phyloP scores from a whole-genome alignment of 1,284 basidiomycete species.

The Porodaedalea pini region DNA sequence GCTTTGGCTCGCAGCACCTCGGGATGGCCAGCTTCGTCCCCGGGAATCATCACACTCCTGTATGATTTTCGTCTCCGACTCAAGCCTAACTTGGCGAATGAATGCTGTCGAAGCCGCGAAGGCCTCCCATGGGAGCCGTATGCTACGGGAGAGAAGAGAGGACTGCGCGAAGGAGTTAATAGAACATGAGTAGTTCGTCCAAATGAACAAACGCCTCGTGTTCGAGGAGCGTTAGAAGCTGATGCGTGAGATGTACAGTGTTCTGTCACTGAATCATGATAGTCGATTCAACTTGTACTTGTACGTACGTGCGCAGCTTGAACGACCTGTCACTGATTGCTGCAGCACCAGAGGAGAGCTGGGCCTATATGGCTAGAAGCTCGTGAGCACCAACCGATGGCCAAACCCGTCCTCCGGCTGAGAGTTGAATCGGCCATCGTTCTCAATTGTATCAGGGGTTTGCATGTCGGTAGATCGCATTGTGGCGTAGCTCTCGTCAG shows the following conservation, averaged over 20 bases:
- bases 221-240: neutral
- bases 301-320: neutral
- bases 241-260: neutral
- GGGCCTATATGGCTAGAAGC: too few relatives aligned
- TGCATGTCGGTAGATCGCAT: neutral
- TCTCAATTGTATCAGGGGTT: neutral
- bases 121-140: too few relatives aligned
- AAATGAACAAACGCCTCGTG: neutral
- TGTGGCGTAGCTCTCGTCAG: neutral
- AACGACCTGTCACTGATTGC: neutral
- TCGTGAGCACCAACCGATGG: neutral
- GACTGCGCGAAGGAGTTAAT: neutral
- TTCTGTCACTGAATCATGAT: neutral
- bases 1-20: too few relatives aligned
- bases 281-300: too few relatives aligned
- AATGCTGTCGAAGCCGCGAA: too few relatives aligned
- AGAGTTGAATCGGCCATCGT: neutral
- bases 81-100: too few relatives aligned
- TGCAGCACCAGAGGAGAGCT: too few relatives aligned
- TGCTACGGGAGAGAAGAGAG: neutral
- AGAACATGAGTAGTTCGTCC: slow-evolving; percentile 1
- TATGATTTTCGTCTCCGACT: too few relatives aligned
- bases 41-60: too few relatives aligned
- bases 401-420: too few relatives aligned
- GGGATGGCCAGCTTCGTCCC: too few relatives aligned